These are phyloP conservation scores for Clavariopsis aquatica DNA, from an alignment of 495 filamentous ascomycete species.

Conservation along the genomic window DNA sequence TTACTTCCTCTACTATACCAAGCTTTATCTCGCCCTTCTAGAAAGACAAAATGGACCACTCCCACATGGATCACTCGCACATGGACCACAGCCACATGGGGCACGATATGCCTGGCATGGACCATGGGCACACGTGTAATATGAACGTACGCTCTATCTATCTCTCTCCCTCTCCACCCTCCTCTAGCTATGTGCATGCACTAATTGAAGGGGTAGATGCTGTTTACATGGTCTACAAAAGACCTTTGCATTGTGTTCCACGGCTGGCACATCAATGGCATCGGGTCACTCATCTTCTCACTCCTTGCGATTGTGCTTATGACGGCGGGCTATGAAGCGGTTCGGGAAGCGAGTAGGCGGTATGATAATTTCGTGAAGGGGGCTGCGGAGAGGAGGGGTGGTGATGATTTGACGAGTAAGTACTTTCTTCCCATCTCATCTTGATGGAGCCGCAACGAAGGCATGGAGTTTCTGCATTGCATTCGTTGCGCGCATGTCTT, in stretches of 20 bases:
- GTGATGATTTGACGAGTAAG: slow-evolving; percentile 35
- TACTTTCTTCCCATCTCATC: background rate
- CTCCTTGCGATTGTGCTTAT: slow-evolving; percentile 78
- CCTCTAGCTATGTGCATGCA: too few relatives aligned
- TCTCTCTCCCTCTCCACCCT: background rate
- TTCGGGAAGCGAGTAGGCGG: slow-evolving; percentile 71
- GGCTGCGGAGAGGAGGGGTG: slow-evolving; percentile 12
- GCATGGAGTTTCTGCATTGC: background rate
- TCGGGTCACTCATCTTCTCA: slow-evolving; percentile 72
- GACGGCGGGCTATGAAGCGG: slow-evolving; percentile 85
- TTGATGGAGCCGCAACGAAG: background rate
- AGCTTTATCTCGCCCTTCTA: background rate
- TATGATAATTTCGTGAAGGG: slow-evolving; percentile 59
- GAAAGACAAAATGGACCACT: background rate
- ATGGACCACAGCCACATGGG: slow-evolving; percentile 61
- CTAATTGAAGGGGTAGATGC: slow-evolving; percentile 64
- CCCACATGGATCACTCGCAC: slow-evolving; percentile 37
- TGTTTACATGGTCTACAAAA: slow-evolving; percentile 91
- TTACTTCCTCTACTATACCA: background rate
- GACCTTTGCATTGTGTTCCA: slow-evolving; percentile 95
- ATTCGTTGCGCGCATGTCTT: slow-evolving; percentile 1
- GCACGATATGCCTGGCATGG: slow-evolving; percentile 45
- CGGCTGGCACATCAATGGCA: slow-evolving; percentile 79
- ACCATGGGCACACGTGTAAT: slow-evolving; percentile 59
- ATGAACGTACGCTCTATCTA: slow-evolving; percentile 69